phyloP scores from a whole-genome alignment of 345 rosid genomes.

The Nasturtium officinale region DNA sequence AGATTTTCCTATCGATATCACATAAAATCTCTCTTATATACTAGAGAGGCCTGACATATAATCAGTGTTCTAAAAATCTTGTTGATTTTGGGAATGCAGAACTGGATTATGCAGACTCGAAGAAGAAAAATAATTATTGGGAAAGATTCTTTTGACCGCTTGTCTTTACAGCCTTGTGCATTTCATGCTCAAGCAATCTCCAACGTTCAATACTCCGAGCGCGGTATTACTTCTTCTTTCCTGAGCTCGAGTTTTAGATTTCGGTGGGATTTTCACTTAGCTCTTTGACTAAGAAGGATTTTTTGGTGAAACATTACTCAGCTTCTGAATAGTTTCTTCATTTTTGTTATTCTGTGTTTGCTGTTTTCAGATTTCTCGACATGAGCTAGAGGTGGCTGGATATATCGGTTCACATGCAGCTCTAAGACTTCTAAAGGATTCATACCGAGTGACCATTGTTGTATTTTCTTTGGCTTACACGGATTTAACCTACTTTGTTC shows the following conservation, averaged over 20 bases:
- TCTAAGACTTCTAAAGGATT: conserved; percentile 62
- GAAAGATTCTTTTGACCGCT: conserved; percentile 80
- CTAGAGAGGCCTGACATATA: too few relatives aligned
- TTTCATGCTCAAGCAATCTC: conserved; percentile 91
- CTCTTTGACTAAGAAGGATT: background rate
- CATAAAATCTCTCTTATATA: too few relatives aligned
- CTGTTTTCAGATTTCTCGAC: conserved; percentile 47
- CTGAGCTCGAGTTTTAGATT: background rate
- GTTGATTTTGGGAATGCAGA: conserved; percentile 53
- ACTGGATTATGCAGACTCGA: conserved; percentile 82
- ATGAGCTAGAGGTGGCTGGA: conserved; percentile 64
- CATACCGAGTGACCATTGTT: conserved; percentile 73
- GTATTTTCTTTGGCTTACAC: conserved; percentile 40
- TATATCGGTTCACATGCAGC: conserved; percentile 83
- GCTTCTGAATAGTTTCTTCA: conserved; percentile 8
- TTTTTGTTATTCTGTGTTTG: conserved; percentile 1
- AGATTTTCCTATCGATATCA: too few relatives aligned
- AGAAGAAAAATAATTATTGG: conserved; percentile 70
- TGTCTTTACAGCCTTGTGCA: conserved; percentile 79
- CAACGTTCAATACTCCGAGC: conserved; percentile 65
- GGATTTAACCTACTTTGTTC: background rate
- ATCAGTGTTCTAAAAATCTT: too few relatives aligned
- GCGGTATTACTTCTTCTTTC: conserved; percentile 49
- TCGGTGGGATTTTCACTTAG: background rate
- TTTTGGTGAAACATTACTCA: background rate